Base-by-base conservation (phyloP, 2,329 filamentous ascomycete species). In the Talaromyces sp. region DNA sequence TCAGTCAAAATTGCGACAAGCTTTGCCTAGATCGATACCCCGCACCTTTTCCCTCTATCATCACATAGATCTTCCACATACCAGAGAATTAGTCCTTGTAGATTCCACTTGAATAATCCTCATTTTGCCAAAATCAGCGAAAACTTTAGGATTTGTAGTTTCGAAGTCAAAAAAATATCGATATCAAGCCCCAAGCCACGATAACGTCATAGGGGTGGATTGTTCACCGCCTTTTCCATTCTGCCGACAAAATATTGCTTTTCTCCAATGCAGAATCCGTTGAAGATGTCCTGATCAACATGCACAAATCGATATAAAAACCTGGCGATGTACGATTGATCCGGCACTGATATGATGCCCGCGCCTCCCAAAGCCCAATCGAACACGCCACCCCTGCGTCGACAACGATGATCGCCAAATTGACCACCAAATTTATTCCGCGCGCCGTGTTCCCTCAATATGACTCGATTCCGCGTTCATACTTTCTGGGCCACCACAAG, bases 401-500 rank as follows among this genome's bases (percentile, higher is more conserved):
- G 36, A 58, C 51, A 58, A 63, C 61, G 61, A 67, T 67, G 65
- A 54, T 58, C 58, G 22, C 62, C 58, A 73, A 76, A 47, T 96
- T 67, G 65, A 54, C 65, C 58, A 17, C 62, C 58, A 73, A 76
- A 45, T 96, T 98, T 79, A 77, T 89, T 49, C 92, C 95, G 29
- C 91, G 94, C 71, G 77, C 82, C 69, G 79, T 81, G 62, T 98
- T 96, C 77, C 88, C 89, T 45, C 82, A 88, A 51, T 89, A 94
- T 72, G 81, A 84, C 63, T 90, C 89, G 61, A 89, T 98, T 67
- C 89, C 91, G 45, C 89, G 92, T 69, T 95, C 94, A 66, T 99
- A 98, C 81, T 99, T 92, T 81, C 85, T 98, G 56, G 95, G 95
- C 68, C 95, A 99, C 80, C 95, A 99, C 83, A 87, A 88, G 67